Evolutionary conservation across 1,139 yeast species (phyloP).

Genomic region (Blastobotrys niveus): DNA sequence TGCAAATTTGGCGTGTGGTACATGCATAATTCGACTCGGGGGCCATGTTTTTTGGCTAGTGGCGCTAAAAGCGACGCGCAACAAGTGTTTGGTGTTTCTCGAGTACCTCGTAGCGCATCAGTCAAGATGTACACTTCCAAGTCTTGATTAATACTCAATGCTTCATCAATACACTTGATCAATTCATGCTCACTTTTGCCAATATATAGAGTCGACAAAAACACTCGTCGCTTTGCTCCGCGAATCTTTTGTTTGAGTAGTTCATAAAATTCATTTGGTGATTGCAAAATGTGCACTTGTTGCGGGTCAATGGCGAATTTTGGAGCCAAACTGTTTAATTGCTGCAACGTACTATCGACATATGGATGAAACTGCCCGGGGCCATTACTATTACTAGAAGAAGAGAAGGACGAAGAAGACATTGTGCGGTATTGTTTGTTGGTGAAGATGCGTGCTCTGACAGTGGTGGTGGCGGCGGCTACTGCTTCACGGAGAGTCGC

Average conservation of each 20-base stretch:
- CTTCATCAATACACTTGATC: constrained; percentile 33
- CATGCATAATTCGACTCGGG: constrained; percentile 71
- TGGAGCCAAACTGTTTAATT: constrained; percentile 63
- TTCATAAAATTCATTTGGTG: constrained; percentile 66
- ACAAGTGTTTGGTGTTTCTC: constrained; percentile 78
- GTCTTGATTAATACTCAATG: constrained; percentile 53
- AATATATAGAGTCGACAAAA: constrained; percentile 77
- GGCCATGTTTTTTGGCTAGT: constrained; percentile 60
- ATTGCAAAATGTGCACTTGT: constrained; percentile 56
- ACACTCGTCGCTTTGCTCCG: constrained; percentile 56
- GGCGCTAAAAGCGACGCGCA: constrained; percentile 72
- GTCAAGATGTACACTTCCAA: constrained; percentile 68
- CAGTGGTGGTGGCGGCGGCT: too few species aligned
- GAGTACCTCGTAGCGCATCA: constrained; percentile 87
- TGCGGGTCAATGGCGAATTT: constrained; percentile 56
- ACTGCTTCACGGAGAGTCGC: too few species aligned
- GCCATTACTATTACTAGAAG: background rate
- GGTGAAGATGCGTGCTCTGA: too few species aligned
- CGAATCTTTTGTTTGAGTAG: constrained; percentile 40
- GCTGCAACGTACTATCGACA: constrained; percentile 32
- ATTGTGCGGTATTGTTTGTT: background rate
- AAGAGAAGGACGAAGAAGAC: background rate
- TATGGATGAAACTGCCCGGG: constrained; percentile 19
- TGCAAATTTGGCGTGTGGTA: constrained; percentile 84
- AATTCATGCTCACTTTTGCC: constrained; percentile 80